These are phyloP conservation scores for Colletotrichum aenigma DNA, from an alignment of 2,329 filamentous ascomycete species.

Conservation along the genomic window DNA sequence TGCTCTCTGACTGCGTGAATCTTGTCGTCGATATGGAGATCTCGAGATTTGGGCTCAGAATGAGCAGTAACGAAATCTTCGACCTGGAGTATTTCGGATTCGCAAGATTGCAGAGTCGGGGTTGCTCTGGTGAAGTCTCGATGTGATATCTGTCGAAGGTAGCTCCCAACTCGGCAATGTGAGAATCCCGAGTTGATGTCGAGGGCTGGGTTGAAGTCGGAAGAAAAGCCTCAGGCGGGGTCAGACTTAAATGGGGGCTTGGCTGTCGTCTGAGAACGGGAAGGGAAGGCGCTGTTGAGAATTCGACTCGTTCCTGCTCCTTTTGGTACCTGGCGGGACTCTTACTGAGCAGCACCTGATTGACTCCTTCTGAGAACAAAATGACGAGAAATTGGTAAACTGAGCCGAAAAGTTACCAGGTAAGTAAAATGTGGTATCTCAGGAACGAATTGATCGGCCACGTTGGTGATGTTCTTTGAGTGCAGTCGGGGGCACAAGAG, in stretches of 20 bases:
- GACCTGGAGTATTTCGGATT: neutral
- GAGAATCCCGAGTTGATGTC: neutral
- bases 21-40: neutral
- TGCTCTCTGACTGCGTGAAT: neutral
- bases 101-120: neutral
- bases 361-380: neutral
- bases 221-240: neutral
- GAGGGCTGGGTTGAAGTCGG: neutral
- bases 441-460: neutral
- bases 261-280: neutral
- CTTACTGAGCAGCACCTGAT: neutral
- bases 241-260: neutral
- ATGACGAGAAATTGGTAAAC: neutral
- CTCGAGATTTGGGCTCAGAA: neutral
- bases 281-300: neutral
- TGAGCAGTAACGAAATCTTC: neutral
- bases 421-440: neutral
- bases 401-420: neutral
- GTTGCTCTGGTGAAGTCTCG: neutral
- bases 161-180: neutral
- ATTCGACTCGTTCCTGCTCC: neutral
- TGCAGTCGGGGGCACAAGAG: fast-evolving
- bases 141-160: neutral
- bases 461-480: neutral
- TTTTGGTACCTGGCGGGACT: neutral